Evolutionary conservation across 805 yeast species (phyloP), one percentile per base, ranked within the genome.

Genomic region (Wilhelminamyces savonicus): DNA sequence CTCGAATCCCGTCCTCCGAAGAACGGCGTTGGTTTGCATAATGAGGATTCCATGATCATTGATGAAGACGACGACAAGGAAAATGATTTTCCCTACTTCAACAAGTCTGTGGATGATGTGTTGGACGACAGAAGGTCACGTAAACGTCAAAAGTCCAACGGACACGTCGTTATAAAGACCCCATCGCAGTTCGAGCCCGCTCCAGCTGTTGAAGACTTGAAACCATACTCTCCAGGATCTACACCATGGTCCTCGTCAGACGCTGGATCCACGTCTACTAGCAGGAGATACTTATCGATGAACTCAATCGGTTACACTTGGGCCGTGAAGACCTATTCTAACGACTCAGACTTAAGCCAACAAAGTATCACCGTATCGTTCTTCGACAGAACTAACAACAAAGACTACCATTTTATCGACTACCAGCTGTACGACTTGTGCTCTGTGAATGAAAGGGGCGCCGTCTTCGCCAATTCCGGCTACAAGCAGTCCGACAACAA

Each of bases 321-420:
- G 75, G 66, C 86, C 1, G 92, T 84, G 9, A 69, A 72, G 30
- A 41, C 31, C 21, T 36, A 43, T 6, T 49, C 46, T 14, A 32
- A 30, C n/a, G 48, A 40, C 2, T 38, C 37, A 7, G 21, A 17
- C 13, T 25, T 27, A 17, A 35, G 32, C 11, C 63, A 76, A 41
- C 73, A 77, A 35, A 77, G 88, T 23, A 66, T 90, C n/a, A 88
- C 95, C 0, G 85, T 88, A 2, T 74, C 85, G 10, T 90, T 92
- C 48, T 86, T 85, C 47, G 97, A 90, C 50, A 66, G 81, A 30
- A 76, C 85, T 0, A 47, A 69, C 9, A 81, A 79, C 48, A 74
- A 78, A 34, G 95, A 86, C 44, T 85, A 85, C 46, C 90, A 86
- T 55, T 88, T 90, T 57, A 79, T 78, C 27, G 97, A 90, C 54